A percentile compares a stretch with the other conserved stretches of the same genome.
Conservation (phyloP, 768 basidiomycete genomes). For the Pulveroboletus ravenelii region DNA sequence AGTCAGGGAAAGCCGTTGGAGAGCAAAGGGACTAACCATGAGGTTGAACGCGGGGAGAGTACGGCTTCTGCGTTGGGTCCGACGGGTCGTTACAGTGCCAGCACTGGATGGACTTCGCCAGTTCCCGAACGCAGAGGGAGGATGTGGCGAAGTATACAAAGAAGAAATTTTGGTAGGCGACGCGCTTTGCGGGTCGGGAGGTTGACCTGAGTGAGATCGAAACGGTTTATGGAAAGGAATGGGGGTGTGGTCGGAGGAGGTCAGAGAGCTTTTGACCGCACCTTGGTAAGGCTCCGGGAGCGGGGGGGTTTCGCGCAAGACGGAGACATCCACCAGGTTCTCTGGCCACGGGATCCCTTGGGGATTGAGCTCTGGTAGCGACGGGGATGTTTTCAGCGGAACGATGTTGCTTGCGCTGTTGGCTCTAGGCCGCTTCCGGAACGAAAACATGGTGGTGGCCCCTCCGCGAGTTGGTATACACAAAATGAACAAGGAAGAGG, state of each 20-base stretch:
- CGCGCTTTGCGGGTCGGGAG: slow-evolving; percentile 14
- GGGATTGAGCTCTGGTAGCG: slow-evolving; percentile 70
- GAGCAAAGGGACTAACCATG: slow-evolving; percentile 49
- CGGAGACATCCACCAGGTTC: slow-evolving; percentile 68
- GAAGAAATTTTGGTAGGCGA: slow-evolving; percentile 58
- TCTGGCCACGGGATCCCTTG: slow-evolving; percentile 84
- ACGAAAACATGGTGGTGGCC: slow-evolving; percentile 57
- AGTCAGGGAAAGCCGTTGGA: neutral
- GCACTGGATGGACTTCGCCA: slow-evolving; percentile 38
- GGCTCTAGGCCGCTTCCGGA: slow-evolving; percentile 60
- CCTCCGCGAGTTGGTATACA: slow-evolving; percentile 16
- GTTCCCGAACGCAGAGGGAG: slow-evolving; percentile 61
- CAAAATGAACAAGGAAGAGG: slow-evolving; percentile 23
- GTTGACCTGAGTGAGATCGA: slow-evolving; percentile 43
- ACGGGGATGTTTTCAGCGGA: slow-evolving; percentile 68
- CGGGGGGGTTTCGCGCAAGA: slow-evolving; percentile 46
- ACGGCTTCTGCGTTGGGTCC: slow-evolving; percentile 61
- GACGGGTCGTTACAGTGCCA: slow-evolving; percentile 40
- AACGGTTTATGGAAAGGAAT: slow-evolving; percentile 85
- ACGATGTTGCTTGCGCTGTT: slow-evolving; percentile 37
- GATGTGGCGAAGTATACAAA: slow-evolving; percentile 57
- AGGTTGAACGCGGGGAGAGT: slow-evolving; percentile 79
- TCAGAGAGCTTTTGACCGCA: slow-evolving; percentile 67
- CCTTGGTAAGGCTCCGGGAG: slow-evolving; percentile 45
- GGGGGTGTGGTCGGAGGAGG: slow-evolving; percentile 45